phyloP scores from a whole-genome alignment of 441 rosid genomes.

The Brassica balearica region DNA sequence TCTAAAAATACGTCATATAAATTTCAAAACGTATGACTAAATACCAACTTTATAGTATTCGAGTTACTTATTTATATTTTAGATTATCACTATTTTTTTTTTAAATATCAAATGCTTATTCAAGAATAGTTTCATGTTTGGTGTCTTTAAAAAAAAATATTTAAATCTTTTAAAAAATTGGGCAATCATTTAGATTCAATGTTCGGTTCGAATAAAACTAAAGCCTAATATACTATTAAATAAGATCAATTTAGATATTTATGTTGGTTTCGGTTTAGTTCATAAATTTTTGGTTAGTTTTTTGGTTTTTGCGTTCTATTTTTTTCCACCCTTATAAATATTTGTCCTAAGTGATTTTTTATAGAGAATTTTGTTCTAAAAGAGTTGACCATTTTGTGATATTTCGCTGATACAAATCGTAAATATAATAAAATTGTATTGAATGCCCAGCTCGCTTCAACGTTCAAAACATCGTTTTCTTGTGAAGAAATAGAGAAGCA shows the following conservation, averaged over 20 bases:
- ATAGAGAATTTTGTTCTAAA: no score
- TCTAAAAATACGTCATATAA: no score
- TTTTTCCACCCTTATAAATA: neutral
- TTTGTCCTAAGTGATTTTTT: neutral
- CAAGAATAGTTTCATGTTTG: neutral
- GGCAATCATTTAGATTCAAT: neutral
- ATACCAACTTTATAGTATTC: no score
- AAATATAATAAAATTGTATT: no score
- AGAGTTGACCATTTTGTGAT: neutral
- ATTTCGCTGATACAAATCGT: conserved; percentile 5
- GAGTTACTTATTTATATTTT: neutral
- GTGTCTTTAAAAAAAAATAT: neutral
- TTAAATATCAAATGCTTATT: no score
- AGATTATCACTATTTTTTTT: no score
- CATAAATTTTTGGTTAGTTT: neutral
- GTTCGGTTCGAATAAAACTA: neutral
- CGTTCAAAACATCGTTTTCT: neutral
- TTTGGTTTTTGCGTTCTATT: neutral
- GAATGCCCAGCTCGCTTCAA: neutral
- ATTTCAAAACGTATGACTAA: neutral
- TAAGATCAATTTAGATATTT: no score
- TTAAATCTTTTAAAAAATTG: neutral
- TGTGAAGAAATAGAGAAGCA: neutral
- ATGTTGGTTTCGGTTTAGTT: neutral
- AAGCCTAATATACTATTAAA: no score